A percentile compares a stretch with the other conserved stretches of the same genome.
These are phyloP conservation scores for Paraconiothyrium sp. DNA, from an alignment of 2,329 filamentous ascomycete species.

Conservation along the genomic window DNA sequence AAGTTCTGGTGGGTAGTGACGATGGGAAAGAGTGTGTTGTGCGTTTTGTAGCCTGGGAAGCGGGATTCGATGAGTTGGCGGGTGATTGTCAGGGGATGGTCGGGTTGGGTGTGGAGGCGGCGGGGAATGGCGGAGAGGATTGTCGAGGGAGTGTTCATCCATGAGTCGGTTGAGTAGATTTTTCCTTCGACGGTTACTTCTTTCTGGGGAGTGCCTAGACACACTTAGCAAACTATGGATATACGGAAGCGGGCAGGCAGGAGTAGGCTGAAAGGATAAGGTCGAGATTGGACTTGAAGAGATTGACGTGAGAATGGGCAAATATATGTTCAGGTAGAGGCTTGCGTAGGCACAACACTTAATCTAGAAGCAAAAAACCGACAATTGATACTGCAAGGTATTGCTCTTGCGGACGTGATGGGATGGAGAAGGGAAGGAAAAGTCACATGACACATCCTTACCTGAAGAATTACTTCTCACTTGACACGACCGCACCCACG, in stretches of 20 bases:
- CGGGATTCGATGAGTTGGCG: slow-evolving; percentile 90
- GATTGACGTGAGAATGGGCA: background rate
- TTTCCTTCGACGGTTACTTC: slow-evolving; percentile 69
- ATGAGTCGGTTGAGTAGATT: slow-evolving; percentile 74
- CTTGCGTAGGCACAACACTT: too few relatives aligned
- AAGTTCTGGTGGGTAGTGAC: slow-evolving; percentile 89
- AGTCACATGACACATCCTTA: slow-evolving; percentile 46
- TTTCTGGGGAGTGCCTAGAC: slow-evolving; percentile 30
- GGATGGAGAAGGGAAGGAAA: slow-evolving; percentile 11
- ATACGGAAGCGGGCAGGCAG: background rate
- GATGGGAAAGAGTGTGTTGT: slow-evolving; percentile 83
- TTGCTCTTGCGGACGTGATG: background rate
- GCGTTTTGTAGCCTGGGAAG: slow-evolving; percentile 80
- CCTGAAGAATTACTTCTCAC: slow-evolving; percentile 45
- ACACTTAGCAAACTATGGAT: slow-evolving; percentile 21
- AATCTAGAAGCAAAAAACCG: background rate
- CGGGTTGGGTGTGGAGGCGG: slow-evolving; percentile 85
- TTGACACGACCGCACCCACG: slow-evolving; percentile 26
- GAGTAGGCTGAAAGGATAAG: background rate
- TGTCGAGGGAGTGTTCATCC: slow-evolving; percentile 83
- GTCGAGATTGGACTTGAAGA: background rate
- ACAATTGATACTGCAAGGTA: background rate
- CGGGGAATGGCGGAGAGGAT: slow-evolving; percentile 79
- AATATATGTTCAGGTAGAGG: background rate
- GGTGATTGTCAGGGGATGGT: slow-evolving; percentile 92